Conservation (phyloP, 495 filamentous ascomycete species). For the Podospora pseudopauciseta region DNA sequence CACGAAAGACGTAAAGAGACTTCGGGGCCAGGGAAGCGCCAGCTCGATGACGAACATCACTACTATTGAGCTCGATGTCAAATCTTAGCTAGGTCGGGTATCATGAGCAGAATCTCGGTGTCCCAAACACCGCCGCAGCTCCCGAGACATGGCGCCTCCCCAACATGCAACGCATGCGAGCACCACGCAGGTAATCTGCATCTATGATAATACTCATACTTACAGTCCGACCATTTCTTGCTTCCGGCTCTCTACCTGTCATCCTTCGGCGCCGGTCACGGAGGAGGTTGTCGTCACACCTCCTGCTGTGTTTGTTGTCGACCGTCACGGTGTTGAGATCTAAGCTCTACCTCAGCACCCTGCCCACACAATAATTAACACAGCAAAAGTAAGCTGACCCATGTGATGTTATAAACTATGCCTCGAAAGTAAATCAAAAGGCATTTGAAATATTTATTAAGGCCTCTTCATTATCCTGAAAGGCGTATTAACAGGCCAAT, state of each 20-base stretch:
- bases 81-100: not conserved
- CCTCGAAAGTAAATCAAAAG: too few relatives aligned
- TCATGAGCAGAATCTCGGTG: not conserved
- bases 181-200: not conserved
- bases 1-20: not conserved
- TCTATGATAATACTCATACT: not conserved
- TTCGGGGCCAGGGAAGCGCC: conserved; percentile 1
- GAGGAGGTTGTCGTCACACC: not conserved
- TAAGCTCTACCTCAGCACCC: not conserved
- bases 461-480: too few relatives aligned
- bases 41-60: not conserved
- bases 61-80: not conserved
- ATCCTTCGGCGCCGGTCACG: not conserved
- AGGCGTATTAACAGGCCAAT: too few relatives aligned
- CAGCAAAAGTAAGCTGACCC: too few relatives aligned
- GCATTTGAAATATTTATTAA: too few relatives aligned
- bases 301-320: not conserved
- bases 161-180: not conserved
- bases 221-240: not conserved
- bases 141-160: not conserved
- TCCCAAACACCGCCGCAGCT: not conserved
- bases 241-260: not conserved
- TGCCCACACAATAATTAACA: too few relatives aligned
- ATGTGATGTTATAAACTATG: too few relatives aligned
- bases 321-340: not conserved